Conservation (phyloP, 2,329 filamentous ascomycete species). For the Dactylellina drechsleri region DNA sequence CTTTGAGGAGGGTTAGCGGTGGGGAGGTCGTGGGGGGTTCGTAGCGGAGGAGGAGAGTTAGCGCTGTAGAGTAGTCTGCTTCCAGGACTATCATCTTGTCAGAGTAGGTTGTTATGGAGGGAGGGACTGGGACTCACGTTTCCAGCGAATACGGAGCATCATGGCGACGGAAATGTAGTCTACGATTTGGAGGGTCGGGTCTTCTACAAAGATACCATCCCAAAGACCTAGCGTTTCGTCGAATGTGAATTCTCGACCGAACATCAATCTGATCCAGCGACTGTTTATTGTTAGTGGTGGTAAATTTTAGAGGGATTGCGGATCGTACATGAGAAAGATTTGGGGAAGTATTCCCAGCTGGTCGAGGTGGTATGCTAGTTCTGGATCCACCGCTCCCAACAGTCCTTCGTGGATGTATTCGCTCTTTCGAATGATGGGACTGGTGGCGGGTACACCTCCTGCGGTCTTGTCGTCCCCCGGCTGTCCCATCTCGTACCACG, state of each 20-base stretch:
- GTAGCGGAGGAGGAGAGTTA: constrained; percentile 85
- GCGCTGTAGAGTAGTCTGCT: constrained; percentile 84
- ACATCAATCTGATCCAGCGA: constrained; percentile 92
- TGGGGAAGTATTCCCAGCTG: constrained; percentile 92
- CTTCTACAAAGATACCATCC: constrained; percentile 90
- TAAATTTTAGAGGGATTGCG: neutral
- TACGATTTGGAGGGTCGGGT: constrained; percentile 80
- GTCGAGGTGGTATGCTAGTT: constrained; percentile 81
- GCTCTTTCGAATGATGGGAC: constrained; percentile 85
- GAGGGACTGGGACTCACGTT: constrained; percentile 67
- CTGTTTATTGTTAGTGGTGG: constrained; percentile 62
- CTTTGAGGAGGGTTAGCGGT: constrained; percentile 82
- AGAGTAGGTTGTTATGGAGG: constrained; percentile 59
- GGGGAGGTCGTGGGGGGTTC: constrained; percentile 72
- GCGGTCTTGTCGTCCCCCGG: constrained; percentile 59
- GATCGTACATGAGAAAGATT: constrained; percentile 86
- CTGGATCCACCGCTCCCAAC: constrained; percentile 81
- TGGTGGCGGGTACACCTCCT: constrained; percentile 66
- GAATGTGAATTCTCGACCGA: constrained; percentile 92
- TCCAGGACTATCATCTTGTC: constrained; percentile 72
- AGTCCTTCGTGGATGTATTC: constrained; percentile 85
- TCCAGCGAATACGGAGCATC: constrained; percentile 90
- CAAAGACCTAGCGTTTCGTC: constrained; percentile 84
- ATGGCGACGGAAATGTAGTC: constrained; percentile 94
- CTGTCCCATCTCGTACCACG: constrained; percentile 81